Conservation (phyloP, 2,329 filamentous ascomycete species). For the Fusarium vanettenii region DNA sequence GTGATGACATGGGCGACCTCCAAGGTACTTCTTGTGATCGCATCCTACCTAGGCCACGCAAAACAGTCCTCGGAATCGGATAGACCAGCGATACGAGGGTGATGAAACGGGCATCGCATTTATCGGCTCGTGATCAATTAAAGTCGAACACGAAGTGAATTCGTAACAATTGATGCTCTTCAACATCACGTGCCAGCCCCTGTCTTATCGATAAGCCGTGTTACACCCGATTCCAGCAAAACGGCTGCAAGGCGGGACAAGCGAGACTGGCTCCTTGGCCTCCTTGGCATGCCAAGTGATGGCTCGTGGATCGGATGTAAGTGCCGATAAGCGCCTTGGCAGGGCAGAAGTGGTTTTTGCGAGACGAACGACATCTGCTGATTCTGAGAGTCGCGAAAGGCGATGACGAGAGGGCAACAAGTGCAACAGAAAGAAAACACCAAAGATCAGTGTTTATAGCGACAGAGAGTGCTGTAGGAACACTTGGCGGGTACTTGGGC, state of each 20-base stretch:
- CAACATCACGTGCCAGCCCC: not conserved
- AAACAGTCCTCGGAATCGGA: fast-evolving
- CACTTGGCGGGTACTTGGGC: not conserved
- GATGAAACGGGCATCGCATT: not conserved
- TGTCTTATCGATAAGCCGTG: conserved; percentile 5
- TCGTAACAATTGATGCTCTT: not conserved
- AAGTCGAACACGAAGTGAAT: not conserved
- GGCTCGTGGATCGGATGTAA: conserved; percentile 39
- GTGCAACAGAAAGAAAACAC: not conserved
- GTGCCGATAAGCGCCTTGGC: conserved; percentile 45
- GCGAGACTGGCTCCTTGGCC: conserved; percentile 25
- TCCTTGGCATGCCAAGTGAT: conserved; percentile 39
- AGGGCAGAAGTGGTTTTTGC: conserved; percentile 20
- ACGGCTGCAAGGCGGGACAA: conserved; percentile 27
- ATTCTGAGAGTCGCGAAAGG: not conserved
- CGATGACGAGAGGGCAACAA: not conserved
- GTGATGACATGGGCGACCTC: not conserved
- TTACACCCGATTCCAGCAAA: conserved; percentile 19
- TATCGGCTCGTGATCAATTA: not conserved
- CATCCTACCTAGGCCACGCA: not conserved
- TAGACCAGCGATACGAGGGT: not conserved
- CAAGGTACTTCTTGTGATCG: not conserved
- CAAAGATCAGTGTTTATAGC: not conserved
- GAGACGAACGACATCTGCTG: conserved; percentile 18
- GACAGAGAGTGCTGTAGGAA: not conserved